phyloP scores from a whole-genome alignment of 192 early-diverging fungal species.

The Chytriomyces hyalinus region DNA sequence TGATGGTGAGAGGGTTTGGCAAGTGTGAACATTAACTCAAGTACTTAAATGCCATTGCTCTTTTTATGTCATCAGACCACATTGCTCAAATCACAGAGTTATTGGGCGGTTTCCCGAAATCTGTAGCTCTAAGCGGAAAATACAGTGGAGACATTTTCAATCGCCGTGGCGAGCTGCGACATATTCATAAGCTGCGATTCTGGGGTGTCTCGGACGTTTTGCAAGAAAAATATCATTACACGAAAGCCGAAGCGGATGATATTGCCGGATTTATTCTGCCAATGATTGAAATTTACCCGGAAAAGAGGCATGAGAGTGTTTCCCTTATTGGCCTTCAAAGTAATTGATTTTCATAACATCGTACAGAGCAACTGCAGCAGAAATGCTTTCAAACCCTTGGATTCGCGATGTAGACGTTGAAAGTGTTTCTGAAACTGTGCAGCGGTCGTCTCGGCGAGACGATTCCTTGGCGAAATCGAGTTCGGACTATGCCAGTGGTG shows the following conservation, averaged over 20 bases:
- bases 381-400: slow-evolving; percentile 52
- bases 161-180: slow-evolving; percentile 77
- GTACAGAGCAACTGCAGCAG: slow-evolving; percentile 47
- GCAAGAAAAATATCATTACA: slow-evolving; percentile 86
- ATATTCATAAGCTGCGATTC: slow-evolving; percentile 84
- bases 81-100: slow-evolving; percentile 96
- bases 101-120: slow-evolving; percentile 81
- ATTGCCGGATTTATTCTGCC: slow-evolving; percentile 83
- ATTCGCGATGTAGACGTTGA: slow-evolving; percentile 40
- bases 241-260: slow-evolving; percentile 68
- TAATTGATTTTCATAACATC: not conserved
- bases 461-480: slow-evolving; percentile 23
- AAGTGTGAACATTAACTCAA: not conserved
- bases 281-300: slow-evolving; percentile 66
- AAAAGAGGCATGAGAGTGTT: slow-evolving; percentile 34
- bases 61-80: slow-evolving; percentile 72
- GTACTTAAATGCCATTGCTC: not conserved
- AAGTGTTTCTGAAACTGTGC: slow-evolving; percentile 11
- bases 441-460: slow-evolving; percentile 35
- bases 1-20: slow-evolving; percentile 65
- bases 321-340: not conserved
- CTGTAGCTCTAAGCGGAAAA: slow-evolving; percentile 81
- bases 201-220: slow-evolving; percentile 85
- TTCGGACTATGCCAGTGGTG: slow-evolving; percentile 31
- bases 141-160: slow-evolving; percentile 88